A percentile compares a stretch with the other conserved stretches of the same genome.
These are phyloP conservation scores for Penicillium soppii DNA, from an alignment of 495 filamentous ascomycete genomes.

Conservation along the genomic window DNA sequence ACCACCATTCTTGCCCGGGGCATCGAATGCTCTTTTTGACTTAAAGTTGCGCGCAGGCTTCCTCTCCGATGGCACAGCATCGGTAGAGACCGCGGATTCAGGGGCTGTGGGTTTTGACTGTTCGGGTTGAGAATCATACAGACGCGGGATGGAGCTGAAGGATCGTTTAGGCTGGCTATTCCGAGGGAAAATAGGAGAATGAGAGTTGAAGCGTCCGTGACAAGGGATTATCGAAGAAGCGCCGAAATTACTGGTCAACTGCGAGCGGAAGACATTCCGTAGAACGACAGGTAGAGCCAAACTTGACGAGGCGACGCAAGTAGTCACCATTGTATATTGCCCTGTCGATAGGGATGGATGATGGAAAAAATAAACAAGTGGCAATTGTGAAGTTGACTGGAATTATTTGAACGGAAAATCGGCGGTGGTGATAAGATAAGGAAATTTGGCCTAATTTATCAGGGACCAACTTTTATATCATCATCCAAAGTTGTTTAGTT, in stretches of 20 bases:
- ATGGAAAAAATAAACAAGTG: neutral
- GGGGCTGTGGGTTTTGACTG: neutral
- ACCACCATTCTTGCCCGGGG: neutral
- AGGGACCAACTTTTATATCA: neutral
- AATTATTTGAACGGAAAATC: constrained; percentile 3
- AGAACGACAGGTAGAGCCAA: constrained; percentile 24
- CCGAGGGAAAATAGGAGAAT: constrained; percentile 2
- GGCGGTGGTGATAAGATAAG: constrained; percentile 22
- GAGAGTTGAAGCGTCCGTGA: constrained; percentile 2
- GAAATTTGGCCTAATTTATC: constrained; percentile 1
- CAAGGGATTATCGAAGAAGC: constrained; percentile 2
- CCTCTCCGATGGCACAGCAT: neutral
- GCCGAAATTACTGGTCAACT: constrained; percentile 17
- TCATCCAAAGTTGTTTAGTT: too few species aligned
- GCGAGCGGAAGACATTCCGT: constrained; percentile 23
- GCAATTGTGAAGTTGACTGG: neutral
- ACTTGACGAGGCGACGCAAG: constrained; percentile 24
- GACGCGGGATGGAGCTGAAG: constrained; percentile 11
- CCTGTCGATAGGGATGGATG: neutral
- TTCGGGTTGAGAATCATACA: neutral
- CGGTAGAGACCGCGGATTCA: neutral
- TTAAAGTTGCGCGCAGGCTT: too few species aligned
- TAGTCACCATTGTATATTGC: constrained; percentile 14
- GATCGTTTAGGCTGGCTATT: constrained; percentile 3
- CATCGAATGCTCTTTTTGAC: neutral